phyloP scores from a whole-genome alignment of 345 rosid species.

The Eutrema yunnanense region DNA sequence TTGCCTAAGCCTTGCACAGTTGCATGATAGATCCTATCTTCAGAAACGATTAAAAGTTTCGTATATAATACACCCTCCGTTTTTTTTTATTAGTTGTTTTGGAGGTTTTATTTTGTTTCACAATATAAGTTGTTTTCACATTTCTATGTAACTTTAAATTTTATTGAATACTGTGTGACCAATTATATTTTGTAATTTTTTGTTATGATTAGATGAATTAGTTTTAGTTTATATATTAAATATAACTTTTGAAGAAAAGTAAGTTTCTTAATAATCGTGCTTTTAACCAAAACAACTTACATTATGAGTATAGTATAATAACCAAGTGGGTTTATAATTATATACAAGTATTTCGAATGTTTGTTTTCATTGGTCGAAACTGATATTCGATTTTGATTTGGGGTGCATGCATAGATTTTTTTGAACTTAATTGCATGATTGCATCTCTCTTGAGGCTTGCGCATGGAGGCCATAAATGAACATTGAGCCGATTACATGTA shows the following conservation, averaged over 20 bases:
- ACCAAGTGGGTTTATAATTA: background rate
- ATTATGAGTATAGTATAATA: background rate
- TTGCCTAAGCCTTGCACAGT: background rate
- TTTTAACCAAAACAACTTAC: too few species aligned
- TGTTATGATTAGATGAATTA: too few species aligned
- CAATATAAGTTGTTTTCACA: too few species aligned
- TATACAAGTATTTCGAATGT: background rate
- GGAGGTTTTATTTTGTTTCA: too few species aligned
- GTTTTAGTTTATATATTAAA: too few species aligned
- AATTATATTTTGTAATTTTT: too few species aligned
- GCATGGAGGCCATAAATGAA: conserved; percentile 1
- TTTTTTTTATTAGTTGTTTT: too few species aligned
- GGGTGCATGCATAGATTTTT: background rate
- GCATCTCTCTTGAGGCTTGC: background rate
- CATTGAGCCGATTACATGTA: background rate
- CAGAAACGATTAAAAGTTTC: background rate
- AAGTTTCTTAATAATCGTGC: too few species aligned
- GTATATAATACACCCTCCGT: too few species aligned
- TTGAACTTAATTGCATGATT: conserved; percentile 8
- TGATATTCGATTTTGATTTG: conserved; percentile 5
- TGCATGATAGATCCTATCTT: background rate
- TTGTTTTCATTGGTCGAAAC: background rate
- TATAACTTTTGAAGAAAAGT: too few species aligned
- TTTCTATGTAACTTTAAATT: too few species aligned
- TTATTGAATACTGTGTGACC: too few species aligned